A percentile compares a stretch with the other conserved stretches of the same genome.
Conservation (phyloP, 202 grass and related monocot species). For the Carex arenaria region DNA sequence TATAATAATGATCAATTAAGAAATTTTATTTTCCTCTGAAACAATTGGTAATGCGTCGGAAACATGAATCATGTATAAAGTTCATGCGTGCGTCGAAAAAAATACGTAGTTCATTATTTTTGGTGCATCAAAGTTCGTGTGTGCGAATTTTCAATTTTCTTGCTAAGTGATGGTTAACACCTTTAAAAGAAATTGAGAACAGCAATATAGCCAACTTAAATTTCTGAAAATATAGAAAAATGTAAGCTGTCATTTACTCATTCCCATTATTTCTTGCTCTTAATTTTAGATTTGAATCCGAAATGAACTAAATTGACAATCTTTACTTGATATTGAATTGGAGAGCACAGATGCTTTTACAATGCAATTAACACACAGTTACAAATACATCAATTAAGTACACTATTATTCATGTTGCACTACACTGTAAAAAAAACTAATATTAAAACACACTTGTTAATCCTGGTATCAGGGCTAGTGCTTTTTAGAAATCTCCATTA, state of each 20-base stretch:
- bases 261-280: neutral
- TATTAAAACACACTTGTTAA: neutral
- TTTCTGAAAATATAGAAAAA: neutral
- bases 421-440: neutral
- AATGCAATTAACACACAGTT: neutral
- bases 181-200: neutral
- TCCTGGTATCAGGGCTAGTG: neutral
- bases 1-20: too few relatives aligned
- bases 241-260: neutral
- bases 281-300: neutral
- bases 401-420: neutral
- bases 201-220: neutral
- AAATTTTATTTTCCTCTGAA: too few relatives aligned
- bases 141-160: too few relatives aligned
- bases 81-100: too few relatives aligned
- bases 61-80: too few relatives aligned
- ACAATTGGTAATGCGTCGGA: too few relatives aligned
- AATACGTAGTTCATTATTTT: too few relatives aligned
- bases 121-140: too few relatives aligned
- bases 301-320: neutral
- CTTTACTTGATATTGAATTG: neutral
- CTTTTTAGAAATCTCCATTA: slow-evolving; percentile 22
- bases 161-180: too few relatives aligned
- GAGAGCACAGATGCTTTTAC: neutral
- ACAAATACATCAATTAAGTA: neutral